A percentile compares a stretch with the other conserved stretches of the same genome.
Evolutionary conservation across 768 basidiomycete species (phyloP).

Genomic region (Crepidotus variabilis): DNA sequence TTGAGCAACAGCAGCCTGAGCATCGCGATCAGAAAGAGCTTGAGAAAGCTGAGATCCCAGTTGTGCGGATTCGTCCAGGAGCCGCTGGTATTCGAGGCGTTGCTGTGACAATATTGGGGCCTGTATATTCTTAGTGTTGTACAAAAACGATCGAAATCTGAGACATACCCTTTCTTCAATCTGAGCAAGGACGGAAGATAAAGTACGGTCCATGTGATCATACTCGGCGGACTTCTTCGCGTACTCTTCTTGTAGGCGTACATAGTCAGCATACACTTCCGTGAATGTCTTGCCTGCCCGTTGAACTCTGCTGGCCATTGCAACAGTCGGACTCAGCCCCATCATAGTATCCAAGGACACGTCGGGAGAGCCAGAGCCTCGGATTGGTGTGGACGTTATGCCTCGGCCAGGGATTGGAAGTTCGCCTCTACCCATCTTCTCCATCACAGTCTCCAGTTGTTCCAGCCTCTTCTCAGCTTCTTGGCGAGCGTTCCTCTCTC

Average conservation of each 20-base stretch:
- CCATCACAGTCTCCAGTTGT: conserved; percentile 69
- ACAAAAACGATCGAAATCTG: neutral
- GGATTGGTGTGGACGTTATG: conserved; percentile 45
- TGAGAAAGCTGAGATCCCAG: conserved; percentile 77
- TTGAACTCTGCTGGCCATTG: conserved; percentile 79
- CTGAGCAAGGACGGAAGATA: conserved; percentile 78
- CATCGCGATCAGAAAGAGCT: conserved; percentile 74
- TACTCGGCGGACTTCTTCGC: conserved; percentile 78
- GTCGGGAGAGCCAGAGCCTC: conserved; percentile 37
- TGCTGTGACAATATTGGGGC: conserved; percentile 90
- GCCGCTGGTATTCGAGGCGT: conserved; percentile 81
- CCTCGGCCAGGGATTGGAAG: conserved; percentile 52
- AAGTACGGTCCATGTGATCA: conserved; percentile 77
- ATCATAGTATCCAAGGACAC: conserved; percentile 52
- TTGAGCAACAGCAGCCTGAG: conserved; percentile 46
- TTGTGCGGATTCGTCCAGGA: conserved; percentile 75
- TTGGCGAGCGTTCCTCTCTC: conserved; percentile 66
- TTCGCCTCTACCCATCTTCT: conserved; percentile 70
- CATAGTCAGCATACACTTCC: conserved; percentile 89
- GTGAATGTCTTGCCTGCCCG: conserved; percentile 88
- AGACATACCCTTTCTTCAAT: conserved; percentile 81
- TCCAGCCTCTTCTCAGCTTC: conserved; percentile 68
- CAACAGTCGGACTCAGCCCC: conserved; percentile 83
- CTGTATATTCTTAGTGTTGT: conserved; percentile 34
- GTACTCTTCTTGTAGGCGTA: conserved; percentile 80